Base-by-base conservation (phyloP, 2,329 filamentous ascomycete species). In the Pezicula radicicola region DNA sequence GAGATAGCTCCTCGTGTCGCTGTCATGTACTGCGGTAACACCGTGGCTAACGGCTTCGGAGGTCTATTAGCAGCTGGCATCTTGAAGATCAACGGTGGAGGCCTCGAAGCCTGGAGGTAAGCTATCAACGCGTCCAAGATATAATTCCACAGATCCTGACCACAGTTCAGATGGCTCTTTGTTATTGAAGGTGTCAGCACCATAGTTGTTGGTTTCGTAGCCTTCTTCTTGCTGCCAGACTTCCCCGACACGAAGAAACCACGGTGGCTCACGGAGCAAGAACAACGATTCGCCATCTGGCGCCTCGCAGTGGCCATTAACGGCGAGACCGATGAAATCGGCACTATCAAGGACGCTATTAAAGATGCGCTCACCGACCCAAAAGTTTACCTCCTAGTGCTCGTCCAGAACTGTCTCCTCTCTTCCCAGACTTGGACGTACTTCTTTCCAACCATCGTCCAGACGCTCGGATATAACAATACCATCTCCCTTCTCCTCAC, bases 291-390 rank as follows among this genome's bases (percentile, higher is more conserved):
- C 12, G 71, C 71, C 3, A 69, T 73, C 15, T 84, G 80, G 80
- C 68, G 82, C 6, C 67, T 85, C 1, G 75, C 83, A 10, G 58
- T 78, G 83, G 59, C 28, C n/a, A 83, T 85, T 60, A 78, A 83
- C 27, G 82, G 82, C 12, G 74, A 84, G 60, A 80, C 83, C 52
- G 83, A 86, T 60, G 81, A 77, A 78, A 69, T 75, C 21, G 75
- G 74, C 45, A 75, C 71, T 54, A 69, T 66, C 77, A 28, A 81
- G 81, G 0, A 43, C 25, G 16, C 71, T 70, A 55, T 35, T 40
- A 21, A 33, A 10, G 25, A 45, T 28, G 80, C 6, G 65, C 72
- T 53, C 55, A 59, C 36, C 62, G 71, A 45, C 69, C 72, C 59
- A 66, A 70, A 18, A 66, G 68, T 44, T 75, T 78, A 50, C 75